Conservation (phyloP, 257 asterid genomes). For the Prunella vulgaris region DNA sequence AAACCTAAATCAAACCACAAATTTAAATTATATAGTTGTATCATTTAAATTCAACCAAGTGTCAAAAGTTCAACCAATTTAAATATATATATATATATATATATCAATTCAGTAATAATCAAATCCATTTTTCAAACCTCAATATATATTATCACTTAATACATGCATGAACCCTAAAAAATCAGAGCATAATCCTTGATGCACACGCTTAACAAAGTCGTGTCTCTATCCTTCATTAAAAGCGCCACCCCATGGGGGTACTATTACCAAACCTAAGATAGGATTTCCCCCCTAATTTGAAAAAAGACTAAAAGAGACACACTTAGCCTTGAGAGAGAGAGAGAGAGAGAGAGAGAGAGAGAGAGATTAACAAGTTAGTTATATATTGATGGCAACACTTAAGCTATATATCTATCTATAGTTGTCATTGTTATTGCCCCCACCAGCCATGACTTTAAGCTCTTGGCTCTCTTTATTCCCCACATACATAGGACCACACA, state of each 20-base stretch:
- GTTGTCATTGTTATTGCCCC: slow-evolving; percentile 49
- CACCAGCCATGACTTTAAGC: slow-evolving; percentile 46
- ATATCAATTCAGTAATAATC: not conserved
- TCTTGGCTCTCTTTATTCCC: slow-evolving; percentile 45
- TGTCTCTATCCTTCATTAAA: slow-evolving; percentile 23
- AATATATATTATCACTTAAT: too few species aligned
- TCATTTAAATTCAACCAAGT: not conserved
- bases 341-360: too few species aligned
- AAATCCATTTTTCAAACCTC: not conserved
- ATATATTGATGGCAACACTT: slow-evolving; percentile 25
- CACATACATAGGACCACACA: slow-evolving; percentile 42
- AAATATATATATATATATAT: too few species aligned
- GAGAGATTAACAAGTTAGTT: slow-evolving; percentile 20
- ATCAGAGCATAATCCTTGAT: not conserved
- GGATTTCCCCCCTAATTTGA: slow-evolving; percentile 20
- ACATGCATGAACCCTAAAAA: not conserved
- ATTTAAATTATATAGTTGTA: too few species aligned
- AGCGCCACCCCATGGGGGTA: slow-evolving; percentile 20
- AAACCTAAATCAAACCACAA: too few species aligned
- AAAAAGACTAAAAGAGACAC: not conserved
- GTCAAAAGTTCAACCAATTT: not conserved
- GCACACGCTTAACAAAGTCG: slow-evolving; percentile 10
- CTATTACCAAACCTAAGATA: slow-evolving; percentile 33
- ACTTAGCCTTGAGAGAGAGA: not conserved
- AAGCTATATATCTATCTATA: slow-evolving; percentile 15